Base-by-base conservation (phyloP, 148 eudicot genomes). In the Amaranthus hypochondriacus region DNA sequence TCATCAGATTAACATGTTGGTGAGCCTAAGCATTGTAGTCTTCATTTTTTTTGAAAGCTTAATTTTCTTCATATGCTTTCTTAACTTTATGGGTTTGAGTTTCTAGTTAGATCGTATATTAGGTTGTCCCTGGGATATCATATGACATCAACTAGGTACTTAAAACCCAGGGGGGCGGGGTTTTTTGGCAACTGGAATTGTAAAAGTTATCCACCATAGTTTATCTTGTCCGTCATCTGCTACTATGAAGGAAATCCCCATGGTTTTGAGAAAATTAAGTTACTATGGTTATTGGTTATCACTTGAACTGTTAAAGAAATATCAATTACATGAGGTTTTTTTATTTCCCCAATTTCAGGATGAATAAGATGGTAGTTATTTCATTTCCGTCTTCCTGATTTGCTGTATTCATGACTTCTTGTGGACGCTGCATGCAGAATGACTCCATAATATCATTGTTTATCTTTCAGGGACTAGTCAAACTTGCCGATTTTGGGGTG, bases 401-500 rank as follows among this genome's bases (percentile, higher is more conserved):
- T 12, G 54, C 8, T 49, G 11, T 75, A 2, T 50, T 28, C 39
- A 28, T 28, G 39, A 28, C 39, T 28, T 60, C 58, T 43, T 44
- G 28, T 57, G 12, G 66, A 5, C 21, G 55, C 67, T 72, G 1
- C 64, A 43, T 72, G 2, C 56, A 28, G 52, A 44, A 46, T 63
- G 57, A 47, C 51, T 76, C 69, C 15, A 5, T 73, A 55, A 70
- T 10, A 63, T 51, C 13, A 57, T 65, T 70, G 57, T 14, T 73
- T 5, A 50, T 48, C 53, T 76, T 67, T 79, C 92, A 96, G 99
- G 99, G 99, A 79, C 87, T 92, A 70, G 99, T 96, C 79, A 96
- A 96, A 83, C 92, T 96, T 75, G 99, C 99, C 79, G 97, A 92
- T 89, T 96, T 96, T 82, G 99, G 99, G 53, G 99, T 96, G 73